Evolutionary conservation across 1,284 basidiomycete genomes (phyloP).

Genomic region (Trametes polyzona): DNA sequence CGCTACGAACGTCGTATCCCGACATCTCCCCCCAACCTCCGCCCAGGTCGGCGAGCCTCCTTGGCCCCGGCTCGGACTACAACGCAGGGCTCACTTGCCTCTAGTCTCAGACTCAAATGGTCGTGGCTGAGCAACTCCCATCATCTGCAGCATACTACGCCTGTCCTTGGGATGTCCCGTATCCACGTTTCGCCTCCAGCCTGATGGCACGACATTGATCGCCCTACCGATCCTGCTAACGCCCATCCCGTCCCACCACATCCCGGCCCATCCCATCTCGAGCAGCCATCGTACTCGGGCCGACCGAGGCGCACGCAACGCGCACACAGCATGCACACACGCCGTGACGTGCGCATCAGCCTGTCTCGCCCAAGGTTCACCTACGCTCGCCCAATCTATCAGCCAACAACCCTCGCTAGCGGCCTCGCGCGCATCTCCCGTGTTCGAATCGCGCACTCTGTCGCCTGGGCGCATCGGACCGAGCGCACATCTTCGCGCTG

Average conservation of each 20-base stretch:
- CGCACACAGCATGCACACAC: background rate
- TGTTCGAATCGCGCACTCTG: too few species aligned
- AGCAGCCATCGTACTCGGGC: background rate
- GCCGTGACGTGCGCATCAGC: background rate
- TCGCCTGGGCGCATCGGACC: background rate
- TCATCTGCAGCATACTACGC: background rate
- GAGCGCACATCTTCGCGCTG: background rate
- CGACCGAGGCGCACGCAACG: background rate
- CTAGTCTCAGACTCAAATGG: background rate
- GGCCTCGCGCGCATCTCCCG: too few species aligned
- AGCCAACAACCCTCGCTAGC: too few species aligned
- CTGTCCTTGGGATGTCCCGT: background rate
- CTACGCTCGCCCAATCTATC: too few species aligned
- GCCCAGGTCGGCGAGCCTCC: background rate
- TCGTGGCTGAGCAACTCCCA: background rate
- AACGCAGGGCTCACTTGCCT: background rate
- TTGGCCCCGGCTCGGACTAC: background rate
- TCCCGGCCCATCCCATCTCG: too few species aligned
- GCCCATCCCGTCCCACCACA: too few species aligned
- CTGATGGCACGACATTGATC: background rate
- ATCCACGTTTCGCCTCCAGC: background rate
- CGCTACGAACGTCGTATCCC: background rate
- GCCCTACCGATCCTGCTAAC: too few species aligned
- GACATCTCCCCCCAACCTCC: background rate
- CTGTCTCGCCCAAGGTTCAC: background rate